These are phyloP conservation scores for Mucor circinelloides DNA, from an alignment of 371 early-diverging fungal species.

Conservation along the genomic window DNA sequence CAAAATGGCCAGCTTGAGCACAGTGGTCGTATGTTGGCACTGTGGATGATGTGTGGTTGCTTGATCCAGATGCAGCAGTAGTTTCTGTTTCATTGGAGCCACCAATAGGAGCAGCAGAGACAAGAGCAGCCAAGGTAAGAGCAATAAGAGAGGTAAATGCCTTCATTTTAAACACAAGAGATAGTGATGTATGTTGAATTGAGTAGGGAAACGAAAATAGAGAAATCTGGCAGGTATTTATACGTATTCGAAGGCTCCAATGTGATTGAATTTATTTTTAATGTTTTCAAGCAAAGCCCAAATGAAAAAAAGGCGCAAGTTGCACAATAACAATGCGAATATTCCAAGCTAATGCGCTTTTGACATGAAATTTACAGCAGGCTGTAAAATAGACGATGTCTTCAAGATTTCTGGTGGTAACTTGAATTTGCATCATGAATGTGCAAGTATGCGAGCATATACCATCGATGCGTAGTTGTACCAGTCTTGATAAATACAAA, in stretches of 20 bases:
- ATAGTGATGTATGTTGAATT: not conserved
- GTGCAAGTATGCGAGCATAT: not conserved
- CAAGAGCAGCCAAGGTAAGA: constrained; percentile 7
- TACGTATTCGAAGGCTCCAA: not conserved
- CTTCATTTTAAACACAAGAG: not conserved
- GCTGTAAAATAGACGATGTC: not conserved
- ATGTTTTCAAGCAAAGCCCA: constrained; percentile 1
- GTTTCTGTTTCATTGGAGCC: not conserved
- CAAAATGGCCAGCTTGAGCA: constrained; percentile 22
- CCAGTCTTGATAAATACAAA: not conserved
- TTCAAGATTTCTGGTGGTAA: not conserved
- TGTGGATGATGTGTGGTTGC: not conserved
- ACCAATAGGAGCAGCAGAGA: constrained; percentile 6
- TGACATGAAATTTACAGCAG: not conserved
- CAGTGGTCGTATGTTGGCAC: constrained; percentile 12
- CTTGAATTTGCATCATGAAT: not conserved
- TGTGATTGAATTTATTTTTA: not conserved
- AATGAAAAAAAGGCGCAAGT: not conserved
- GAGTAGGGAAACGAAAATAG: not conserved
- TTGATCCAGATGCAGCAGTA: not conserved
- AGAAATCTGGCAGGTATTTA: not conserved
- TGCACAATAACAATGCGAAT: not conserved
- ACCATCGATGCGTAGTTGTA: not conserved
- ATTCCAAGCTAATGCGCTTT: not conserved
- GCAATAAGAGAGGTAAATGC: constrained; percentile 6